Percentiles rank a stretch among this genome's conserved stretches.
Conservation (phyloP, 257 asterid species). For the Solanum bukasovii region DNA sequence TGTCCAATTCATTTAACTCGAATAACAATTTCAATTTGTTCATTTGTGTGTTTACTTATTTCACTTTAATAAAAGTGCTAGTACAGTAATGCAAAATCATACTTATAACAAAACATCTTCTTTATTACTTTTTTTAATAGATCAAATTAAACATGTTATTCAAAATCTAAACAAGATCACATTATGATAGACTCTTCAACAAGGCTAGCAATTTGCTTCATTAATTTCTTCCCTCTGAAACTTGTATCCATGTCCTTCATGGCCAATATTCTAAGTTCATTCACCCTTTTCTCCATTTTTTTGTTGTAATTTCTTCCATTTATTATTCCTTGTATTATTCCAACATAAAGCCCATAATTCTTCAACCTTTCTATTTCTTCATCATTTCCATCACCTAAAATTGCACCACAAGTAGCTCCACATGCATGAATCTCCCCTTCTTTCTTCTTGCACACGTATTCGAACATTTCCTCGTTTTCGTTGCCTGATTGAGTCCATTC, state of each 20-base stretch:
- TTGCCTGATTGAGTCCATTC: not conserved
- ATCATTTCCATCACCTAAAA: conserved; percentile 60
- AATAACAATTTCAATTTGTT: not conserved
- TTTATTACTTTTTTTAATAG: too few relatives aligned
- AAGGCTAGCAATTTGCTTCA: conserved; percentile 16
- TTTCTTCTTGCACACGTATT: conserved; percentile 34
- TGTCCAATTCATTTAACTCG: not conserved
- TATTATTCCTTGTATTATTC: conserved; percentile 35
- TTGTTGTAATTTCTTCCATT: not conserved
- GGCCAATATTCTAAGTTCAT: conserved; percentile 31
- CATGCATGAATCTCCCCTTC: conserved; percentile 52
- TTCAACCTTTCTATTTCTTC: conserved; percentile 43
- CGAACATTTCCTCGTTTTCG: not conserved
- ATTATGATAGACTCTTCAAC: not conserved
- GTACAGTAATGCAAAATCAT: not conserved
- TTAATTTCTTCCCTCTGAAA: conserved; percentile 11
- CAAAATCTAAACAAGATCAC: not conserved
- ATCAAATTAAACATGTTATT: not conserved
- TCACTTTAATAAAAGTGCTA: not conserved
- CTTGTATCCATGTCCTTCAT: conserved; percentile 27
- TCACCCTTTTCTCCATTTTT: conserved; percentile 13
- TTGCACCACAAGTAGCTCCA: conserved; percentile 78
- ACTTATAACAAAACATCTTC: not conserved
- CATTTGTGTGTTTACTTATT: not conserved
- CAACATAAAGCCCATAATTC: conserved; percentile 41